Evolutionary conservation across 2,329 filamentous ascomycete genomes (phyloP).

Genomic region (Sclerotinia minor): DNA sequence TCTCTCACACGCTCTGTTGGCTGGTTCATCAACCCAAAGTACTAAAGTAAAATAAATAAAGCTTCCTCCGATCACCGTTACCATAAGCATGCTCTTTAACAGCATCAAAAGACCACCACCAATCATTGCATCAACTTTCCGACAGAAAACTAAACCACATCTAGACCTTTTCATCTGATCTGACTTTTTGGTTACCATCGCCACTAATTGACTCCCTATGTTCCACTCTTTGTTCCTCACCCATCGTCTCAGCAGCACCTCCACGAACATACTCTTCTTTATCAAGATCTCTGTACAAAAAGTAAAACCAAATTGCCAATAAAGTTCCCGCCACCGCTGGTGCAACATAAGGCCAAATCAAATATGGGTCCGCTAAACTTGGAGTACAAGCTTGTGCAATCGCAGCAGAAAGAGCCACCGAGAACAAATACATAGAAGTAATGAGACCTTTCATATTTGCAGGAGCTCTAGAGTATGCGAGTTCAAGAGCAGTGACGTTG

Average conservation of each 20-base stretch:
- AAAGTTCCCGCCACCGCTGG: constrained; percentile 61
- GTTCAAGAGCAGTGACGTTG: constrained; percentile 65
- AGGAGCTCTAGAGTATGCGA: constrained; percentile 75
- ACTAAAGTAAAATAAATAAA: neutral
- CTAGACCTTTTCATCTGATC: constrained; percentile 1
- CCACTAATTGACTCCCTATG: neutral
- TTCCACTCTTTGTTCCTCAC: neutral
- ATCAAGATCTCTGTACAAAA: constrained; percentile 64
- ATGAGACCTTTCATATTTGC: constrained; percentile 78
- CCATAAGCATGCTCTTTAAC: neutral
- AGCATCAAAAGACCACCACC: neutral
- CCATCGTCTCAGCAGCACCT: constrained; percentile 11
- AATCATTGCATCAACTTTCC: neutral
- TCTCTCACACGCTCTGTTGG: neutral
- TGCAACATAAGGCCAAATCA: constrained; percentile 71
- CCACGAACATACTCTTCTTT: constrained; percentile 50
- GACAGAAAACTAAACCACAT: neutral
- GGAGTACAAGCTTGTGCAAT: constrained; percentile 29
- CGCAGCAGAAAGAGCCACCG: constrained; percentile 55
- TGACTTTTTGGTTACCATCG: neutral
- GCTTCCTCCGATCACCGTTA: neutral
- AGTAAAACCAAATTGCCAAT: constrained; percentile 66
- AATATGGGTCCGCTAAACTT: constrained; percentile 56
- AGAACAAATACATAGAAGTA: constrained; percentile 67
- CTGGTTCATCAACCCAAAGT: neutral